These are phyloP conservation scores for Amauroascus niger DNA, from an alignment of 2,329 filamentous ascomycete species.

Conservation along the genomic window DNA sequence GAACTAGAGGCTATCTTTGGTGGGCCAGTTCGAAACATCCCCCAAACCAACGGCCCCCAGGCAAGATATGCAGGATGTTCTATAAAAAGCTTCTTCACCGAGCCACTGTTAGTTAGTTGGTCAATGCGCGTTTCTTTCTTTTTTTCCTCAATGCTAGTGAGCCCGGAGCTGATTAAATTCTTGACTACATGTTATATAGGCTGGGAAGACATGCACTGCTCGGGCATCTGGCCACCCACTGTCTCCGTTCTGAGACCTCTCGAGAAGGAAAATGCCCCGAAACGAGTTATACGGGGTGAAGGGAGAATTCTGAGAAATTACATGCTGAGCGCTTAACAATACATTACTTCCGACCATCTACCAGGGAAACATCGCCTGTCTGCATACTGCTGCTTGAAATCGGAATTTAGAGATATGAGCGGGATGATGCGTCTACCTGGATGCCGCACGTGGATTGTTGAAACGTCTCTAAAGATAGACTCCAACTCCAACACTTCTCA, in stretches of 20 bases:
- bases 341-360: background rate
- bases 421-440: background rate
- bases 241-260: background rate
- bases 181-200: background rate
- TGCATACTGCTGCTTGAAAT: background rate
- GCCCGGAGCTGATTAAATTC: background rate
- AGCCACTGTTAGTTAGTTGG: background rate
- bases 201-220: background rate
- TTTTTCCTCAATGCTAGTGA: background rate
- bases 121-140: background rate
- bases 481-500: background rate
- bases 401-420: background rate
- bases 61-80: background rate
- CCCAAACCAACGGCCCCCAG: background rate
- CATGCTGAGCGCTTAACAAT: too few relatives aligned
- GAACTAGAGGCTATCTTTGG: background rate
- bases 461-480: background rate
- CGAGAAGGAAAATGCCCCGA: background rate
- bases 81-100: slow-evolving; percentile 3
- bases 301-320: too few relatives aligned
- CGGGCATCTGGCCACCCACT: background rate
- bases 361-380: background rate
- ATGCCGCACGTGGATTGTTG: background rate
- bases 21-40: slow-evolving; percentile 3
- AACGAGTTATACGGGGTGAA: background rate